Evolutionary conservation across 805 yeast species (phyloP), one percentile per base, ranked within the genome.

Genomic region (Suhomyces tanzawaensis): DNA sequence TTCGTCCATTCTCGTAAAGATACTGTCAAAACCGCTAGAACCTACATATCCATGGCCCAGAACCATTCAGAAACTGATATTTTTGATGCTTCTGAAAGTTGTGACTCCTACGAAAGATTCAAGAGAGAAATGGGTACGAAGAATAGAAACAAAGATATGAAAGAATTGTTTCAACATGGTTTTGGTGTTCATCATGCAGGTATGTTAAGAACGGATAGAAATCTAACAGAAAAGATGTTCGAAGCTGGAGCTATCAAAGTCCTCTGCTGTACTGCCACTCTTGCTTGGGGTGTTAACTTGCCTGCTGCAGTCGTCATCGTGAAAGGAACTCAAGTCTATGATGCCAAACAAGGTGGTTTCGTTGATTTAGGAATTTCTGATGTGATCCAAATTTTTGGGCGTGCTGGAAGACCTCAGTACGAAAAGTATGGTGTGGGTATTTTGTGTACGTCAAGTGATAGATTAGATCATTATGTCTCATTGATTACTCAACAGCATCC

Each of bases 341-440:
- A 93, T 57, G 75, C 98, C 0, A 87, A 90, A 57, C 84, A 83
- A 37, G 99, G 99, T 73, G 99, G 99, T 0, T 87, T 81, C 54
- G 78, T 83, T 2, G 99, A 93, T 56, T 68, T 95, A 27, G 98
- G 98, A 1, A 91, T 93, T 13, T 85, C 96, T 0, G 99, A 93
- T 65, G 96, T 93, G 27, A 85, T 95, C 44, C 99, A 93, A 68
- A 93, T 93, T 48, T 93, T 93, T 66, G 99, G 99, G 51, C 85
- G 99, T 69, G 99, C 99, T 19, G 99, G 99, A 65, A 80, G 99
- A 64, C 99, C 99, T 0, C 99, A 95, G 51, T 93, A 79, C 61
- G 96, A 91, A 49, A 78, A 78, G 40, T 82, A 76, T 54, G 99
- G 99, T 72, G 86, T 91, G 2, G 98, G 98, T 69, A 80, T 89